Percentiles rank a stretch among this genome's conserved stretches.
Conservation (phyloP, 108 stramenopile species). For the Nitzschia palea region DNA sequence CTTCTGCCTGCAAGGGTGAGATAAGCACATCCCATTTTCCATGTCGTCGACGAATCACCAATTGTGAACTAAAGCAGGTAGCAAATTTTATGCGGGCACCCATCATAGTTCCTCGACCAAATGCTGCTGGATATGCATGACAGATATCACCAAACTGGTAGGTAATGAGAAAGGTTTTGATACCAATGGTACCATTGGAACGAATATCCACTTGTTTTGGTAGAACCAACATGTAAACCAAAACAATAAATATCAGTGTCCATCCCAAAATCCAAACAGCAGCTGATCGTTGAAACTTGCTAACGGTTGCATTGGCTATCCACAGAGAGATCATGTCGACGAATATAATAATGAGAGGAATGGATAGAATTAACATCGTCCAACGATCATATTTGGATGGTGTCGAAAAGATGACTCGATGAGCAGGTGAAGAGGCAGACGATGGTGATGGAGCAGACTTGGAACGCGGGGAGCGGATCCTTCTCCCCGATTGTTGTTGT, state of each 20-base stretch:
- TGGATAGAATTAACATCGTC: not conserved
- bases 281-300: conserved; percentile 14
- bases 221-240: conserved; percentile 19
- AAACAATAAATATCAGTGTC: conserved; percentile 14
- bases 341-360: conserved; percentile 14
- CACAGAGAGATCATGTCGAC: conserved; percentile 5
- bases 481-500: not conserved
- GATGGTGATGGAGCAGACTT: not conserved
- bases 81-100: conserved; percentile 6
- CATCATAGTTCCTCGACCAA: not conserved
- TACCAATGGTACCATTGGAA: conserved; percentile 30
- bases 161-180: conserved; percentile 31
- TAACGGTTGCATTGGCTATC: not conserved
- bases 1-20: conserved; percentile 16
- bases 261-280: conserved; percentile 23
- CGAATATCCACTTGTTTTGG: conserved; percentile 32
- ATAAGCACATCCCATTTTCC: conserved; percentile 29
- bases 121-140: conserved; percentile 10
- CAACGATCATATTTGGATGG: conserved; percentile 15
- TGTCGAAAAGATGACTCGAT: conserved; percentile 16
- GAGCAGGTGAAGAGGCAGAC: not conserved
- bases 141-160: conserved; percentile 22
- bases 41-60: conserved; percentile 10
- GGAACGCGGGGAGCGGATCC: not conserved
- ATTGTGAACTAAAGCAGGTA: conserved; percentile 7